Evolutionary conservation across 495 filamentous ascomycete genomes (phyloP).

Genomic region (Daldinia caldariorum): DNA sequence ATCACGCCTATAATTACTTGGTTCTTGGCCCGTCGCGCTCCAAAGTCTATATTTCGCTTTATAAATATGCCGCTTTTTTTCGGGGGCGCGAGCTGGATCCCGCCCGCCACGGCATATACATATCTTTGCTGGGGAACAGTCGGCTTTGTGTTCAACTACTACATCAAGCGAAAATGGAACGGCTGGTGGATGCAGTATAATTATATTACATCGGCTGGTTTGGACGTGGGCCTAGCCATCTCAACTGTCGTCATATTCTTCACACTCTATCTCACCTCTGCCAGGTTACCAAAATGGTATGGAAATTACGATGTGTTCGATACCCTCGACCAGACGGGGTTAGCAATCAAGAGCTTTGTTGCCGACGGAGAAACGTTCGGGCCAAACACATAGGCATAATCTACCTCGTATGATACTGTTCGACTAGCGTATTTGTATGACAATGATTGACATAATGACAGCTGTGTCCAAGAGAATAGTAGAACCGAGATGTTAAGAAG

Average conservation of each 20-base stretch:
- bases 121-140: slow-evolving; percentile 76
- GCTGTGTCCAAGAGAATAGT: not conserved
- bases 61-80: slow-evolving; percentile 74
- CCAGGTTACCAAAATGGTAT: slow-evolving; percentile 70
- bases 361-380: slow-evolving; percentile 58
- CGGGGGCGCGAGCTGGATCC: slow-evolving; percentile 68
- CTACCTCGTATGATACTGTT: not conserved
- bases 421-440: not conserved
- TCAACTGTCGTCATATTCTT: slow-evolving; percentile 78
- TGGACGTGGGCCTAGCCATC: slow-evolving; percentile 74
- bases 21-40: slow-evolving; percentile 68
- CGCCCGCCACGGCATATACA: slow-evolving; percentile 72
- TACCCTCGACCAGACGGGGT: slow-evolving; percentile 51
- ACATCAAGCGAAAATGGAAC: slow-evolving; percentile 66
- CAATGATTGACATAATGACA: not conserved
- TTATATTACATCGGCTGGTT: slow-evolving; percentile 76
- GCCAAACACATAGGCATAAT: slow-evolving; percentile 54
- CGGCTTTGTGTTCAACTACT: slow-evolving; percentile 73
- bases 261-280: slow-evolving; percentile 65
- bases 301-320: slow-evolving; percentile 63
- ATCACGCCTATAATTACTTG: slow-evolving; percentile 67
- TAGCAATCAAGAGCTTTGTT: slow-evolving; percentile 50
- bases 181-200: slow-evolving; percentile 85
- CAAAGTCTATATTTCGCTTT: slow-evolving; percentile 52
- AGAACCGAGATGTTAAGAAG: not conserved